A percentile compares a stretch with the other conserved stretches of the same genome.
Evolutionary conservation across 73 alveolate genomes (phyloP).

Genomic region (Paraurostyla sp.): DNA sequence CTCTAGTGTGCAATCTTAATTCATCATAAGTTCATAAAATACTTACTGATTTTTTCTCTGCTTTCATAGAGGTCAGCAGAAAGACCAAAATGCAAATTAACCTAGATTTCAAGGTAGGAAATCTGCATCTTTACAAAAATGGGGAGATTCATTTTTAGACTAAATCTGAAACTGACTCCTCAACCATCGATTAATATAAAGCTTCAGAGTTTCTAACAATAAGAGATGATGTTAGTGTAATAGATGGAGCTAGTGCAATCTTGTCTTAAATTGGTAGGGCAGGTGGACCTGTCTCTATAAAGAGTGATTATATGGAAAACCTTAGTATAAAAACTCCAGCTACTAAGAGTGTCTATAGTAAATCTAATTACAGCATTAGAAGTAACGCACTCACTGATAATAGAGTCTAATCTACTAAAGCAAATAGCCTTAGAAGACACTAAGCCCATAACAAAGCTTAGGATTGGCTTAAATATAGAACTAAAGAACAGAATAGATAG

Average conservation of each 20-base stretch:
- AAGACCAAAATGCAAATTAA: neutral
- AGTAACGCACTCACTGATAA: neutral
- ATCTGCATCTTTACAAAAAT: neutral
- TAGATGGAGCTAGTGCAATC: conserved; percentile 38
- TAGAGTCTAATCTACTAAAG: conserved; percentile 5
- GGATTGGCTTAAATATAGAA: neutral
- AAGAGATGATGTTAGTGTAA: conserved; percentile 34
- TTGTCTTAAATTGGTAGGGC: conserved; percentile 30
- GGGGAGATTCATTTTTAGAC: conserved; percentile 28
- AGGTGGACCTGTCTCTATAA: conserved; percentile 34
- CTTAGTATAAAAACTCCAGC: conserved; percentile 38
- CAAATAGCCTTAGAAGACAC: neutral
- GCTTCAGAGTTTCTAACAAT: neutral
- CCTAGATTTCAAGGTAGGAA: conserved; percentile 22
- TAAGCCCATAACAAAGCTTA: neutral
- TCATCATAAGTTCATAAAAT: neutral
- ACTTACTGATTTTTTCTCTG: conserved; percentile 4
- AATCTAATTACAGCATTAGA: neutral
- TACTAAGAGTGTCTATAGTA: neutral
- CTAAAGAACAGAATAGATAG: neutral
- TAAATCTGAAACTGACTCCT: neutral
- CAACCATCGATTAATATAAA: neutral
- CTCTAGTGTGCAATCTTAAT: conserved; percentile 3
- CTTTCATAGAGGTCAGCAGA: conserved; percentile 22
- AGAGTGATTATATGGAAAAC: conserved; percentile 24